These are phyloP conservation scores for Fusarium nisikadoi DNA, from an alignment of 2,329 filamentous ascomycete species.

Conservation along the genomic window DNA sequence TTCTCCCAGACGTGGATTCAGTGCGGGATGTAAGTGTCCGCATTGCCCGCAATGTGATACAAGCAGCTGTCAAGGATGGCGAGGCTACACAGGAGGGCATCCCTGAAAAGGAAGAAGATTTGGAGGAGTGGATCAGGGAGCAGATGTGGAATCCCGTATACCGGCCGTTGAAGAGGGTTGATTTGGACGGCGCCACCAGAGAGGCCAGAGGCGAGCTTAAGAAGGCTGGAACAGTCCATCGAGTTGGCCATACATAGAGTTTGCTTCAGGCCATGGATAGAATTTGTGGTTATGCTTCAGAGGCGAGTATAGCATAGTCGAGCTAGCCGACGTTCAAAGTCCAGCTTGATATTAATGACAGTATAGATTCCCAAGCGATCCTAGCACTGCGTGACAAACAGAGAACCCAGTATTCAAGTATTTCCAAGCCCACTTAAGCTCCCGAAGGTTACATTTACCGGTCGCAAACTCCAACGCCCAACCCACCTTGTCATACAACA, in stretches of 20 bases:
- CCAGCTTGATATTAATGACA: constrained; percentile 9
- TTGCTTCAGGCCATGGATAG: neutral
- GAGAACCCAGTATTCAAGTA: constrained; percentile 31
- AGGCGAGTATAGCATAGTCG: neutral
- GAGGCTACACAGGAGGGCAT: constrained; percentile 74
- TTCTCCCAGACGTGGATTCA: constrained; percentile 80
- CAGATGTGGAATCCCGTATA: constrained; percentile 86
- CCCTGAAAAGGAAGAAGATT: constrained; percentile 62
- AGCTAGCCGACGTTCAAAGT: neutral
- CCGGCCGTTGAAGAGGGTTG: constrained; percentile 69
- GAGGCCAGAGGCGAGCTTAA: constrained; percentile 59
- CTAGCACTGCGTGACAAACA: constrained; percentile 17
- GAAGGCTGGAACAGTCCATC: constrained; percentile 46
- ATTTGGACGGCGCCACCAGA: constrained; percentile 61
- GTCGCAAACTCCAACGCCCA: constrained; percentile 40
- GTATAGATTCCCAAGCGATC: constrained; percentile 15
- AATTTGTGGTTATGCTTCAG: neutral
- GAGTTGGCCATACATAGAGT: constrained; percentile 20
- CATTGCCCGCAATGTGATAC: constrained; percentile 81
- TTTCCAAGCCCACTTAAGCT: constrained; percentile 23
- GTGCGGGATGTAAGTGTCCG: constrained; percentile 81
- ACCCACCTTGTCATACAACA: constrained; percentile 32
- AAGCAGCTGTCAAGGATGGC: constrained; percentile 74
- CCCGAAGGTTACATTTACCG: constrained; percentile 29
- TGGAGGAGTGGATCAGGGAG: constrained; percentile 78